Evolutionary conservation across 352 stramenopile species (phyloP), one percentile per base, ranked within the genome.

Genomic region (Albugo laibachii): DNA sequence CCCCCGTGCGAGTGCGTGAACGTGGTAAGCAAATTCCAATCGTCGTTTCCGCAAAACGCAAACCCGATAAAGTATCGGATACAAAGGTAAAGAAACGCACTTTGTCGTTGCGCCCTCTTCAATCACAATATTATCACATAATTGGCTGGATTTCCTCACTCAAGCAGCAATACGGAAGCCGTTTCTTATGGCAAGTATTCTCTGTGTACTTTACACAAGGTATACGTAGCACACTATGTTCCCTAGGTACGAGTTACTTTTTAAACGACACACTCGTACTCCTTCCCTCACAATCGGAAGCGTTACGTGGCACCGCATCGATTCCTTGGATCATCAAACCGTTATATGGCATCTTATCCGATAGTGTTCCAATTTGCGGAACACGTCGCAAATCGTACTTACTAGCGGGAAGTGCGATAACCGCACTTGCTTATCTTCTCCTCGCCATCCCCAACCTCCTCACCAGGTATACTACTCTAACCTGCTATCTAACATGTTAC

Each of bases 321-420:
- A 81, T 87, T 45, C 71, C 74, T 13, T 87, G 74, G 74, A 81
- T 81, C 60, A 68, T 87, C 55, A 87, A 87, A 39, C 74, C 74
- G 1, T 37, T 87, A 16, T 87, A 82, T 50, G 74, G 71, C 13
- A 76, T 87, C 45, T 60, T 87, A 15, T 84, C 74, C 5, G 74
- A 87, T 52, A 84, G 61, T 37, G 56, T 87, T 8, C 69, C 71
- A 0, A 76, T 87, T 51, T 81, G 61, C 59, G 74, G 74, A 13
- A 80, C 65, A 21, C 65, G 69, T 1, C 74, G 74, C 57, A 87
- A 87, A 58, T 82, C 70, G 11, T 87, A 84, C 46, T 53, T 83
- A 40, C 60, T 86, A 54, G 69, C 83, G 48, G 83, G 79, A 45
- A 82, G 70, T 41, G 58, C 56, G 34, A 53, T 83, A 27, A 73